Percentiles rank a stretch among this genome's conserved stretches.
Conservation (phyloP, 2,329 filamentous ascomycete species). For the Sporothrix dimorphospora region DNA sequence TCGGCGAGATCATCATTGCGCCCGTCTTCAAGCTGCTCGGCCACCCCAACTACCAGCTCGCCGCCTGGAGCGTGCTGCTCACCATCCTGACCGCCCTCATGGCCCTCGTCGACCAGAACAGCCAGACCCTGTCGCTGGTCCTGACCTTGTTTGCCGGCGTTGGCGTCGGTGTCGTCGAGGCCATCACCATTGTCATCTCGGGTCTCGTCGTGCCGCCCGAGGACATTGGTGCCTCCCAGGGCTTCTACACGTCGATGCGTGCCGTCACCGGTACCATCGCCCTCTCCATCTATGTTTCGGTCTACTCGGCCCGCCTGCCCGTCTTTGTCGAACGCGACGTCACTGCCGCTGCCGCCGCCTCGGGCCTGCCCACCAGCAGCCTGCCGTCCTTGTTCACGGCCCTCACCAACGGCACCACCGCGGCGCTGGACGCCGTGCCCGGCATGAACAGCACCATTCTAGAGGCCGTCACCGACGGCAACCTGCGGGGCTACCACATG, state of each 20-base stretch:
- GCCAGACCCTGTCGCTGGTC: constrained; percentile 19
- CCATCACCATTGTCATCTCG: constrained; percentile 23
- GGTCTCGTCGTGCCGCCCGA: constrained; percentile 23
- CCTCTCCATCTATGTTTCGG: constrained; percentile 26
- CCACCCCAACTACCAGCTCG: constrained; percentile 26
- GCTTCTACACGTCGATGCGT: constrained; percentile 23
- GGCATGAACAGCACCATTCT: constrained; percentile 23
- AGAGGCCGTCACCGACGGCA: not conserved
- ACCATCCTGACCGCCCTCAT: constrained; percentile 24
- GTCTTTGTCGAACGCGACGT: constrained; percentile 19
- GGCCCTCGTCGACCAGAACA: constrained; percentile 18
- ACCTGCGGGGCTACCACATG: constrained; percentile 10
- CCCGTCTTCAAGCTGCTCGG: constrained; percentile 22
- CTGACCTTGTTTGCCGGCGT: constrained; percentile 13
- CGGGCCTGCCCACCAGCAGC: constrained; percentile 16
- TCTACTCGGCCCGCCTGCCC: constrained; percentile 22
- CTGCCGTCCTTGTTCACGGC: constrained; percentile 16
- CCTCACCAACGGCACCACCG: constrained; percentile 19
- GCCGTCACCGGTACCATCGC: constrained; percentile 19
- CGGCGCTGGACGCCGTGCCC: constrained; percentile 23
- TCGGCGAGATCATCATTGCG: constrained; percentile 25
- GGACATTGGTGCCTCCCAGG: constrained; percentile 27
- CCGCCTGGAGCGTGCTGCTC: constrained; percentile 5
- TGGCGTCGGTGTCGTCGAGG: constrained; percentile 25
- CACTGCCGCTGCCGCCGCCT: not conserved